phyloP scores from a whole-genome alignment of 2,329 filamentous ascomycete genomes.

The Chaetomium sp. region DNA sequence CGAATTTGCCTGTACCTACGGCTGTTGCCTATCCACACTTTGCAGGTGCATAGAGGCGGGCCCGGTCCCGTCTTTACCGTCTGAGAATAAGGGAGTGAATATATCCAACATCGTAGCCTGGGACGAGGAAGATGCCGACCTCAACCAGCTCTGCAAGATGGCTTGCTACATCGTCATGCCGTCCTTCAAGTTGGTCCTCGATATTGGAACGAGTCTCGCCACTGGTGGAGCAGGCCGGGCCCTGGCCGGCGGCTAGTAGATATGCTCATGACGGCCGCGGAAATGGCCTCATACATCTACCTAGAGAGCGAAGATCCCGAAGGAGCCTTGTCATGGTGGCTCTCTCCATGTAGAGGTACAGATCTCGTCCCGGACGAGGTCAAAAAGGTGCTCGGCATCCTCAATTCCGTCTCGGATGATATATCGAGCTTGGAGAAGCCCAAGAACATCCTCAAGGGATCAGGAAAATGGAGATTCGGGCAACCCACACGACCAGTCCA shows the following conservation, averaged over 20 bases:
- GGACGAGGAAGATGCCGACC: neutral
- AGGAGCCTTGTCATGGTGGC: slow-evolving; percentile 1
- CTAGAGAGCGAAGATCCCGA: neutral
- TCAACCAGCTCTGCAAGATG: neutral
- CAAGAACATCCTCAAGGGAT: neutral
- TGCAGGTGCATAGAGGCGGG: neutral
- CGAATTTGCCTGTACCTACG: neutral
- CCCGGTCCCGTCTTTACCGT: neutral
- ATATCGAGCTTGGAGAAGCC: neutral
- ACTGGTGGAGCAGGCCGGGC: neutral
- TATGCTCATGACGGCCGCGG: neutral
- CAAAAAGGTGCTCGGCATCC: neutral
- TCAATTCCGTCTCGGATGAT: neutral
- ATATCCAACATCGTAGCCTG: neutral
- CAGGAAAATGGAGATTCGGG: neutral
- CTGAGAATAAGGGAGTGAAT: neutral
- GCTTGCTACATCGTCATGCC: neutral
- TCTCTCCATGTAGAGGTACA: neutral
- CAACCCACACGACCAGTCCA: neutral
- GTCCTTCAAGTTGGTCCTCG: neutral
- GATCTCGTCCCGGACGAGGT: neutral
- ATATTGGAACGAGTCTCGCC: neutral
- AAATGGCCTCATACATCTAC: neutral
- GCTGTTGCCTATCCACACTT: neutral
- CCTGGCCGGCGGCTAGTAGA: neutral